phyloP scores from a whole-genome alignment of 768 basidiomycete genomes.

The Lentinula edodes region DNA sequence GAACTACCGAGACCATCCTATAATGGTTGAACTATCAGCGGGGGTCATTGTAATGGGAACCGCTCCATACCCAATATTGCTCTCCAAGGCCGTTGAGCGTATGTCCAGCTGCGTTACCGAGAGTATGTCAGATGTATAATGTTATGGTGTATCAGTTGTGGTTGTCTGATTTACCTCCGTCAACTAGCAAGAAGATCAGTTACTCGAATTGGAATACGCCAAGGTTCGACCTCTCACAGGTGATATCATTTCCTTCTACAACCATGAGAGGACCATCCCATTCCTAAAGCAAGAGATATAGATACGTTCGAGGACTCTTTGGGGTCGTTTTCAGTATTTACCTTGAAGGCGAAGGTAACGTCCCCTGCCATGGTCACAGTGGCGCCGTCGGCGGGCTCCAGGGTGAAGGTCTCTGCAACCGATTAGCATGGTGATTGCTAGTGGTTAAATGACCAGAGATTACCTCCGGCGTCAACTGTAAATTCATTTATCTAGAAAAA shows the following conservation, averaged over 20 bases:
- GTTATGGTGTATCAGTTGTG: background rate
- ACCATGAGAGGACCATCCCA: conserved; percentile 23
- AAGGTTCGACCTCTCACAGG: conserved; percentile 5
- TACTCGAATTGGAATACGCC: background rate
- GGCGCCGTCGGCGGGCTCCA: conserved; percentile 31
- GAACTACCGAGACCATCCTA: conserved; percentile 9
- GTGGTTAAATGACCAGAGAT: background rate
- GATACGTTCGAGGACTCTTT: conserved; percentile 20
- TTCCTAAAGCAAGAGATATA: background rate
- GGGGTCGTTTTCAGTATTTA: conserved; percentile 19
- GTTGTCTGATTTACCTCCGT: background rate
- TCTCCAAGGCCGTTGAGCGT: conserved; percentile 9
- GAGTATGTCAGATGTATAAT: background rate
- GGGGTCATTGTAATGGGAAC: background rate
- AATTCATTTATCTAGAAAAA: conserved; percentile 30
- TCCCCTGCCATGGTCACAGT: conserved; percentile 42
- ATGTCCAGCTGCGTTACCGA: conserved; percentile 9
- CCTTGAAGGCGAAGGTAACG: conserved; percentile 32
- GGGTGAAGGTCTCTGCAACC: conserved; percentile 26
- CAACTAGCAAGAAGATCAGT: background rate
- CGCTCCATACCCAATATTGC: conserved; percentile 8
- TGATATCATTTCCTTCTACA: conserved; percentile 9
- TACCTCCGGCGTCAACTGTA: conserved; percentile 33
- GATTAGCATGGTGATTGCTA: background rate
- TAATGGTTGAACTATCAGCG: background rate